These are phyloP conservation scores for Metschnikowia reukaufii DNA, from an alignment of 805 yeast genomes.

Conservation along the genomic window DNA sequence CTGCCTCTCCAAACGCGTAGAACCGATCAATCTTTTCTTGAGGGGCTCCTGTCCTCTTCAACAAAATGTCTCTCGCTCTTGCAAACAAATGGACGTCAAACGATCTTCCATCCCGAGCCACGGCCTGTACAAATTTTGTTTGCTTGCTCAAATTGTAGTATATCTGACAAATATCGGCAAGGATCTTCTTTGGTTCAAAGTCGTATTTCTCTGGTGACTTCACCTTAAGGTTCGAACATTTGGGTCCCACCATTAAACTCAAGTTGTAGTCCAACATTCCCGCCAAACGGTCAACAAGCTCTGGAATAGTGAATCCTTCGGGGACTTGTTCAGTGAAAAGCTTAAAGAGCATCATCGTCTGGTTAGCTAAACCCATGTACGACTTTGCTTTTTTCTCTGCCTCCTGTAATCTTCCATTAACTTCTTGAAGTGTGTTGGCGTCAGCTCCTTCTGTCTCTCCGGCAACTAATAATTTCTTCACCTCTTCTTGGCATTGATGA, in stretches of 20 bases:
- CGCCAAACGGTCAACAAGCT: slow-evolving; percentile 90
- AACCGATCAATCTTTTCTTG: slow-evolving; percentile 52
- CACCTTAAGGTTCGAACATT: slow-evolving; percentile 85
- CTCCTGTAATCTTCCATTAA: slow-evolving; percentile 51
- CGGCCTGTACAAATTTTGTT: slow-evolving; percentile 69
- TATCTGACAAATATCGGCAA: slow-evolving; percentile 69
- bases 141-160: slow-evolving; percentile 70
- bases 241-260: slow-evolving; percentile 92
- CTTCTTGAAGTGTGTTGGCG: slow-evolving; percentile 60
- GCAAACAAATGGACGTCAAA: slow-evolving; percentile 65
- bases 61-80: slow-evolving; percentile 68
- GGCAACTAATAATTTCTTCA: slow-evolving; percentile 47
- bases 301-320: slow-evolving; percentile 78
- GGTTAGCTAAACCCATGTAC: slow-evolving; percentile 77
- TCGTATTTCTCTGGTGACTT: slow-evolving; percentile 76
- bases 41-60: slow-evolving; percentile 49
- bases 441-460: slow-evolving; percentile 33
- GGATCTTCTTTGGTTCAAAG: slow-evolving; percentile 74
- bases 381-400: slow-evolving; percentile 80
- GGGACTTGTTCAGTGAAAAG: slow-evolving; percentile 87
- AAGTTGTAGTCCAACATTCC: slow-evolving; percentile 94
- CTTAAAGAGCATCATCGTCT: slow-evolving; percentile 75
- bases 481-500: slow-evolving; percentile 70
- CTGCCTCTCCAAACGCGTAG: slow-evolving; percentile 58
- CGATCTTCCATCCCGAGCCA: slow-evolving; percentile 90